A percentile compares a stretch with the other conserved stretches of the same genome.
Evolutionary conservation across 805 yeast species (phyloP).

Genomic region (Suhomyces emberorum): DNA sequence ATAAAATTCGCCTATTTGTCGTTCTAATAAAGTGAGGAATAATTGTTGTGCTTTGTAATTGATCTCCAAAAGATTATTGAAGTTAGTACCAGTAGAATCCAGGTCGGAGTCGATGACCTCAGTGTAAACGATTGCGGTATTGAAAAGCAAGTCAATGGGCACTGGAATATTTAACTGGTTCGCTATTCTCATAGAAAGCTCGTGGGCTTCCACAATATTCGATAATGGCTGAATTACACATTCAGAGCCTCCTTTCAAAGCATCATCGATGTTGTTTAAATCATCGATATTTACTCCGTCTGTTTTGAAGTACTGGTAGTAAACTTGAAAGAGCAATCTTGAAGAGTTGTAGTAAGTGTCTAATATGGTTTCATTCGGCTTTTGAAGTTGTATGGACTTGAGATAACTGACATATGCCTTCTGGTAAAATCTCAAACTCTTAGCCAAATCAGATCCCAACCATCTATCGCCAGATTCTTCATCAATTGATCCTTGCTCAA

Average conservation of each 20-base stretch:
- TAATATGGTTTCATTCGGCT: constrained; percentile 10
- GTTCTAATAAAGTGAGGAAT: constrained; percentile 22
- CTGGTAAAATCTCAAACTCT: constrained; percentile 63
- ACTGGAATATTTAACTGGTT: constrained; percentile 7
- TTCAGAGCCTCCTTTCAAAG: constrained; percentile 18
- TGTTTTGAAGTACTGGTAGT: constrained; percentile 45
- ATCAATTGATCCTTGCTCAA: constrained; percentile 55
- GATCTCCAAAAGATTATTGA: constrained; percentile 14
- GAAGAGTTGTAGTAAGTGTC: constrained; percentile 61
- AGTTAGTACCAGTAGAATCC: constrained; percentile 14
- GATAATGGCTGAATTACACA: constrained; percentile 41
- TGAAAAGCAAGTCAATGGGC: constrained; percentile 45
- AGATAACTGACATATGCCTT: constrained; percentile 48
- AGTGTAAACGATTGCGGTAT: constrained; percentile 45
- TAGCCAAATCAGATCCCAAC: constrained; percentile 62
- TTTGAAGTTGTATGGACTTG: constrained; percentile 26
- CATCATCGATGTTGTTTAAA: constrained; percentile 33
- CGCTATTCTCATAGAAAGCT: constrained; percentile 29
- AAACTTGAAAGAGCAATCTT: constrained; percentile 57
- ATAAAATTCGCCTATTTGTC: constrained; percentile 26
- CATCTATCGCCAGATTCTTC: constrained; percentile 80
- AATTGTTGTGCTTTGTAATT: constrained; percentile 17
- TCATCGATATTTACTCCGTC: constrained; percentile 41
- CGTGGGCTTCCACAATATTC: constrained; percentile 37
- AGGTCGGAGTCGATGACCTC: constrained; percentile 43